phyloP scores from a whole-genome alignment of 805 yeast species.

The Barnettozyma pratensis region DNA sequence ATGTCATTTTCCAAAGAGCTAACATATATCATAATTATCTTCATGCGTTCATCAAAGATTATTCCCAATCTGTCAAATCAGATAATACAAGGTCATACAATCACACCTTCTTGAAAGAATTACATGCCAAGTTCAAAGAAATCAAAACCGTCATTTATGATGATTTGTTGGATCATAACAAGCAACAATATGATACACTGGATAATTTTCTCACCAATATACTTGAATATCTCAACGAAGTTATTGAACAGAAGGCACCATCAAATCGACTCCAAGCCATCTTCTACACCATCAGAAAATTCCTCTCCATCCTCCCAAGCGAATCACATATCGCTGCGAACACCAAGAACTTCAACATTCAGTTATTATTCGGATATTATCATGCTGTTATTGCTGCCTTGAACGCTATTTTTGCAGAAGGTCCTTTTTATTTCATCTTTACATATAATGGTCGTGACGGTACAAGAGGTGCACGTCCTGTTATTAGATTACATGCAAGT shows the following conservation, averaged over 20 bases:
- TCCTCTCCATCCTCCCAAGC: conserved; percentile 19
- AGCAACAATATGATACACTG: conserved; percentile 15
- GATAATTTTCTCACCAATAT: conserved; percentile 10
- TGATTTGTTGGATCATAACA: conserved; percentile 9
- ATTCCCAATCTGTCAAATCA: conserved; percentile 28
- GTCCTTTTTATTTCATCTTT: conserved; percentile 29
- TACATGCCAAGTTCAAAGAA: conserved; percentile 19
- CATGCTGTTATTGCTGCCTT: conserved; percentile 29
- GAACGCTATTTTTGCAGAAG: conserved; percentile 32
- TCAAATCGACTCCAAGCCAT: conserved; percentile 22
- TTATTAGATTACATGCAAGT: conserved; percentile 7
- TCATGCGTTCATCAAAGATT: conserved; percentile 20
- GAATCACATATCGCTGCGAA: conserved; percentile 7
- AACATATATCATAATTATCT: conserved; percentile 17
- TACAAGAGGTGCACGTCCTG: conserved; percentile 20
- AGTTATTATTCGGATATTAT: conserved; percentile 28
- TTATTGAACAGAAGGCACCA: conserved; percentile 2
- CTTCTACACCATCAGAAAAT: conserved; percentile 23
- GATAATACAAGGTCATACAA: conserved; percentile 30
- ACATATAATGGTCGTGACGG: conserved; percentile 34
- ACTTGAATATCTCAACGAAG: conserved; percentile 15
- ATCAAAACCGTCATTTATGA: conserved; percentile 16
- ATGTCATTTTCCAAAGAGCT: conserved; percentile 16
- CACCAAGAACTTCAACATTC: conserved; percentile 11
- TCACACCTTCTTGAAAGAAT: conserved; percentile 25